Percentiles rank a stretch among this genome's conserved stretches.
Conservation (phyloP, 768 basidiomycete species). For the Tulasnella sp. region DNA sequence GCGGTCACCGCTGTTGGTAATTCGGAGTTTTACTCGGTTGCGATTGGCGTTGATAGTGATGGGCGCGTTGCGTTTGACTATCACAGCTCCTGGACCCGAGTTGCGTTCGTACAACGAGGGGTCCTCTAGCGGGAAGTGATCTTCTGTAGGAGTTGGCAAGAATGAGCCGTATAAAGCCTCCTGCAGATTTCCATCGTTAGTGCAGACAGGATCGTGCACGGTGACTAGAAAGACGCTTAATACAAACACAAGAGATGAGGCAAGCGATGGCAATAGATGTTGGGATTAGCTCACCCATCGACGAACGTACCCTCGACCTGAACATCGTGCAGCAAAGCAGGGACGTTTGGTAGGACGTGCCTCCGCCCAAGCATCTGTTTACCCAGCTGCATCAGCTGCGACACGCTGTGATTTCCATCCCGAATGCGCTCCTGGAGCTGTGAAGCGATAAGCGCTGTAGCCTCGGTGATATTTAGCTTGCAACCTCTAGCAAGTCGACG, state of each 20-base stretch:
- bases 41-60: conserved; percentile 72
- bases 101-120: conserved; percentile 40
- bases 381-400: conserved; percentile 88
- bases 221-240: conserved; percentile 87
- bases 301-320: conserved; percentile 90
- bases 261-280: neutral
- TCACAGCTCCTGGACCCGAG: conserved; percentile 63
- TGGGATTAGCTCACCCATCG: conserved; percentile 51
- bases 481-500: conserved; percentile 91
- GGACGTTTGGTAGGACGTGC: conserved; percentile 80
- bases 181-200: conserved; percentile 62
- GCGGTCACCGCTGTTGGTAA: conserved; percentile 86
- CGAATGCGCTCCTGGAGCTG: conserved; percentile 89
- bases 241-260: neutral
- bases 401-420: conserved; percentile 77
- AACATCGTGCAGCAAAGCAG: conserved; percentile 66
- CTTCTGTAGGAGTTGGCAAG: conserved; percentile 61
- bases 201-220: conserved; percentile 88
- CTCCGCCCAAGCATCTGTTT: conserved; percentile 78
- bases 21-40: conserved; percentile 54
- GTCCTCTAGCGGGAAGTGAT: conserved; percentile 51
- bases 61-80: conserved; percentile 44
- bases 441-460: conserved; percentile 80
- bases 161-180: conserved; percentile 89
- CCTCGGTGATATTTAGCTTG: conserved; percentile 77